phyloP scores from a whole-genome alignment of 2,329 filamentous ascomycete species.

The Pseudocercospora ulei region DNA sequence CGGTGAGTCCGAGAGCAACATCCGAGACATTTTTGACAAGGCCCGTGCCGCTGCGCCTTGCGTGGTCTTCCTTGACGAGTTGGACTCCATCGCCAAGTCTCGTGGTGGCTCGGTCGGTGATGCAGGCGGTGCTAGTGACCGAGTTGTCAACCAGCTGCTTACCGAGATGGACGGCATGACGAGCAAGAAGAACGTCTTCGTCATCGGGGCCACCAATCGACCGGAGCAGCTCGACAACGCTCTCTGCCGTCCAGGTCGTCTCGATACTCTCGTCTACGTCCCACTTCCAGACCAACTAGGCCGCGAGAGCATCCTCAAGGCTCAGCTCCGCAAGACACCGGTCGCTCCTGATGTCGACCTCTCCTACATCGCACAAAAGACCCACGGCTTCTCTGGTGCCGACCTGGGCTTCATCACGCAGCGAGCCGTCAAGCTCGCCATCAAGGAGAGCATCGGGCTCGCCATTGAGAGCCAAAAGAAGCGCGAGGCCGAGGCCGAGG shows the following conservation, averaged over 20 bases:
- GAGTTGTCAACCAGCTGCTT: slow-evolving; percentile 98
- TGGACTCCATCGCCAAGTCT: slow-evolving; percentile 98
- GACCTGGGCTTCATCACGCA: slow-evolving; percentile 99
- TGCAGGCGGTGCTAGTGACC: slow-evolving; percentile 94
- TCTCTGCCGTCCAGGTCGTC: slow-evolving; percentile 94
- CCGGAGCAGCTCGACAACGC: slow-evolving; percentile 97
- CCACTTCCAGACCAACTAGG: slow-evolving; percentile 87
- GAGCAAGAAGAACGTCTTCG: slow-evolving; percentile 99
- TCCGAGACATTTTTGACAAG: slow-evolving; percentile 99
- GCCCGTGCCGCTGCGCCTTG: slow-evolving; percentile 95
- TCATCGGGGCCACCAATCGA: slow-evolving; percentile 97
- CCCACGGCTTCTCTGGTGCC: slow-evolving; percentile 97
- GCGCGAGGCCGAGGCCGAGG: slow-evolving; percentile 58
- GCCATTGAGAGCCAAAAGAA: slow-evolving; percentile 88
- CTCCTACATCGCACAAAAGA: slow-evolving; percentile 87
- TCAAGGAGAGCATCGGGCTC: slow-evolving; percentile 84
- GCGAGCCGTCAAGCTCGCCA: slow-evolving; percentile 96
- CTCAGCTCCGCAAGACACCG: slow-evolving; percentile 96
- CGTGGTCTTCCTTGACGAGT: slow-evolving; percentile 95
- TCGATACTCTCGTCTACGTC: slow-evolving; percentile 97
- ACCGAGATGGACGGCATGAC: slow-evolving; percentile 99
- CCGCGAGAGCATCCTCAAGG: slow-evolving; percentile 80
- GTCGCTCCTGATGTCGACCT: slow-evolving; percentile 80
- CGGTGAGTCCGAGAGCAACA: slow-evolving; percentile 99
- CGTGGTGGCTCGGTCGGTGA: slow-evolving; percentile 94